These are phyloP conservation scores for Phytophthora pluvialis DNA, from an alignment of 352 stramenopile species.

Conservation along the genomic window DNA sequence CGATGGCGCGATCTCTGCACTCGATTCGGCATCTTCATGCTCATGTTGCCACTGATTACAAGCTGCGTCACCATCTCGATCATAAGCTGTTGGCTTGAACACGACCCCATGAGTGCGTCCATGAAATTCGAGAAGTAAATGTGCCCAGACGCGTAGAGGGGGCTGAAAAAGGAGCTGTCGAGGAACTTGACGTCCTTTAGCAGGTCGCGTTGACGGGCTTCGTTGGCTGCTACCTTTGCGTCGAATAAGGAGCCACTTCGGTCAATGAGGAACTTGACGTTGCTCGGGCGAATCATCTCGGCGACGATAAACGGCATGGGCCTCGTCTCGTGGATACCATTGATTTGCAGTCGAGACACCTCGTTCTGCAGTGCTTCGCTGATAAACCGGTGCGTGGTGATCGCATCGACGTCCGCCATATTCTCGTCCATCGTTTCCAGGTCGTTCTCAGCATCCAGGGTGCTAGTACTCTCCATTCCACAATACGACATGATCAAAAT, in stretches of 20 bases:
- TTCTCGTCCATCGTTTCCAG: slow-evolving; percentile 66
- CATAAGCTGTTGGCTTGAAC: slow-evolving; percentile 61
- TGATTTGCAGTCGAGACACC: slow-evolving; percentile 20
- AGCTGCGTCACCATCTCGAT: slow-evolving; percentile 78
- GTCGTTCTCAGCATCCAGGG: slow-evolving; percentile 31
- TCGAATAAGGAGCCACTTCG: slow-evolving; percentile 55
- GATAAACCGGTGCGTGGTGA: slow-evolving; percentile 80
- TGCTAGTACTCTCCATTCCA: slow-evolving; percentile 46
- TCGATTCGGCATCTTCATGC: slow-evolving; percentile 54
- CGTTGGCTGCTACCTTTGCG: slow-evolving; percentile 38
- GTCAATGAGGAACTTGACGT: slow-evolving; percentile 76
- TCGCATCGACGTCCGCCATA: slow-evolving; percentile 78
- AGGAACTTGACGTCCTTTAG: slow-evolving; percentile 64
- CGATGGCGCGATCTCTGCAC: slow-evolving; percentile 48
- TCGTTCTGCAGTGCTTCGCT: slow-evolving; percentile 71
- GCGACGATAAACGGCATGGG: slow-evolving; percentile 61
- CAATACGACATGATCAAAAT: slow-evolving; percentile 81
- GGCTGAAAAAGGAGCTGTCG: slow-evolving; percentile 61
- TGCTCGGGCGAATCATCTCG: slow-evolving; percentile 77
- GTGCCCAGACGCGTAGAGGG: slow-evolving; percentile 65
- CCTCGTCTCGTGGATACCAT: slow-evolving; percentile 21
- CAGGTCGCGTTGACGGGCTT: slow-evolving; percentile 47
- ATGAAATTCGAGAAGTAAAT: slow-evolving; percentile 81
- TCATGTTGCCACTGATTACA: slow-evolving; percentile 62
- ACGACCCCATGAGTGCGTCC: slow-evolving; percentile 68